Evolutionary conservation across 768 basidiomycete species (phyloP), one percentile per base, ranked within the genome.

Genomic region (Dacryopinax spathularia): DNA sequence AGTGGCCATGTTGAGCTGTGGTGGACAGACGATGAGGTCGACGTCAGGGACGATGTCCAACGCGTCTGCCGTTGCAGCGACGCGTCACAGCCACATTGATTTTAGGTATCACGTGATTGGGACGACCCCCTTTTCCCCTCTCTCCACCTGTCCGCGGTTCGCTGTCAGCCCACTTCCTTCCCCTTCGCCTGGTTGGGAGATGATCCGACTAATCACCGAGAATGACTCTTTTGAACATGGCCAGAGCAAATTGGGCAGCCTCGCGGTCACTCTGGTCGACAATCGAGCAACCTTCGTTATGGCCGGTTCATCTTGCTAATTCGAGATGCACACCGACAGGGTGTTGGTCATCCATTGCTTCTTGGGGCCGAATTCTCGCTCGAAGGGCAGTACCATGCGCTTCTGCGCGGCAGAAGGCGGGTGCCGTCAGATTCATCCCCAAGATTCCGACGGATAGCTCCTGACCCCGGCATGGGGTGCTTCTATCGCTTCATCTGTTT

Each of bases 81-180:
- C 48, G 48, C 48, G 48, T 56, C 48, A 56, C 48, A 56, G 48
- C 48, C 48, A 56, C 48, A 56, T 56, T 56, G 48, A 56, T 29
- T 56, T 56, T 29, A 18, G 39, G 15, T 56, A 20, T 56, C 48
- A 56, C 48, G 48, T 56, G 48, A 37, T 37, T 10, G n/a, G n/a
- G n/a, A n/a, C n/a, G n/a, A n/a, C n/a, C n/a, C n/a, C n/a, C n/a
- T n/a, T n/a, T n/a, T n/a, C n/a, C n/a, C n/a, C n/a, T n/a, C n/a
- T n/a, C n/a, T n/a, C n/a, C n/a, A n/a, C n/a, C n/a, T n/a, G n/a
- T n/a, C n/a, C n/a, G n/a, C n/a, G n/a, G n/a, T n/a, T n/a, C n/a
- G n/a, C n/a, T n/a, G n/a, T n/a, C n/a, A n/a, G n/a, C n/a, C n/a
- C n/a, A n/a, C n/a, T n/a, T n/a, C n/a, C n/a, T n/a, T n/a, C n/a